Percentiles rank a stretch among this genome's conserved stretches.
These are phyloP conservation scores for Trichoderma guizhouense DNA, from an alignment of 2,329 filamentous ascomycete species.

Conservation along the genomic window DNA sequence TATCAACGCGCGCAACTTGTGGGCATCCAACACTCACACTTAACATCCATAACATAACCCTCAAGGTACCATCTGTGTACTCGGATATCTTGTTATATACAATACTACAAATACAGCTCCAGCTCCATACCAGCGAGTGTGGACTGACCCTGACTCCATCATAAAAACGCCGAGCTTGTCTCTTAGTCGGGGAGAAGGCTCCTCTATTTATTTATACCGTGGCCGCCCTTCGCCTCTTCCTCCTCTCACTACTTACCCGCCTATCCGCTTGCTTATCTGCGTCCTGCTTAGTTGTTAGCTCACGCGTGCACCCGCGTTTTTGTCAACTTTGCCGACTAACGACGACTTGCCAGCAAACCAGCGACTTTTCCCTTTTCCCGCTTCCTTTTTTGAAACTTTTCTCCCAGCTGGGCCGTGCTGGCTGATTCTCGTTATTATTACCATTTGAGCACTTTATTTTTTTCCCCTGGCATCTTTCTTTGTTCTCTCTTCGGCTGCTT, in stretches of 20 bases:
- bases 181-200: background rate
- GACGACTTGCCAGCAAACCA: background rate
- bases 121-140: background rate
- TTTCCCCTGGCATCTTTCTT: background rate
- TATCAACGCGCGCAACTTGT: background rate
- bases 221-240: conserved; percentile 4
- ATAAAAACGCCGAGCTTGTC: background rate
- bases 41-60: background rate
- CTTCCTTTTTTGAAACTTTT: background rate
- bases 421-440: background rate
- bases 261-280: conserved; percentile 4
- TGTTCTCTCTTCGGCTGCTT: background rate
- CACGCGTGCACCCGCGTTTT: conserved; percentile 17
- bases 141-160: background rate
- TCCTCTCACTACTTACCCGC: background rate
- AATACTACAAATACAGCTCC: background rate
- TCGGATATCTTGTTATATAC: background rate
- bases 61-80: background rate
- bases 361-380: background rate
- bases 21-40: background rate
- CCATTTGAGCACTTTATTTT: background rate
- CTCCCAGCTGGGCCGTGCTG: background rate
- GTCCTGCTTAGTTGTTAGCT: background rate
- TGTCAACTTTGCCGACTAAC: background rate
- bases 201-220: conserved; percentile 1